phyloP scores from a whole-genome alignment of 2,329 filamentous ascomycete genomes.

The Rutstroemia sydowiana region DNA sequence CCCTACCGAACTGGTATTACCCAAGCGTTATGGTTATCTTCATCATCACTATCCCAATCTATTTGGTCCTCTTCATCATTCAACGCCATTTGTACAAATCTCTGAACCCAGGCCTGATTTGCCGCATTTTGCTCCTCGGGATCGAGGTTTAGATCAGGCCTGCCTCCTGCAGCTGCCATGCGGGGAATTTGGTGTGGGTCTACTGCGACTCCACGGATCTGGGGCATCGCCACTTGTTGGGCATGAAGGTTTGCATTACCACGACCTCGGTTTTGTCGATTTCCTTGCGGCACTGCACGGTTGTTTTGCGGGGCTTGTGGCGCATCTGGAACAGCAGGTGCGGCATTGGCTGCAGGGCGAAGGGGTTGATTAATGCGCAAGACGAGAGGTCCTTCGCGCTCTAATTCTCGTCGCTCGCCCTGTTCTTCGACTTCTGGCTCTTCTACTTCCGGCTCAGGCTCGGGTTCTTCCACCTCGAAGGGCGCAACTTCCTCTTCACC shows the following conservation, averaged over 20 bases:
- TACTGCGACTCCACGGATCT: background rate
- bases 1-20: conserved; percentile 31
- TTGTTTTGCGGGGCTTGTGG: conserved; percentile 10
- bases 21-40: conserved; percentile 39
- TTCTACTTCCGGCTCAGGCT: conserved; percentile 12
- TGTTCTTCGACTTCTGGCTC: conserved; percentile 12
- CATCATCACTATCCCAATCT: conserved; percentile 35
- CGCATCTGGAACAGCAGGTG: conserved; percentile 19
- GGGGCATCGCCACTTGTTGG: conserved; percentile 8
- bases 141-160: conserved; percentile 7
- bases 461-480: conserved; percentile 6
- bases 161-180: background rate
- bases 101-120: conserved; percentile 28
- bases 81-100: conserved; percentile 30
- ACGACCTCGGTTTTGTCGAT: conserved; percentile 1
- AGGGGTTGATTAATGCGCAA: conserved; percentile 28
- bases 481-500: conserved; percentile 8
- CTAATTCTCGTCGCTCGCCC: conserved; percentile 15
- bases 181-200: background rate
- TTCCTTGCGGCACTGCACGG: background rate
- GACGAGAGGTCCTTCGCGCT: conserved; percentile 29
- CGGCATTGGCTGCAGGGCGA: conserved; percentile 16
- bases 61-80: conserved; percentile 30
- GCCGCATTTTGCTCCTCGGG: conserved; percentile 15
- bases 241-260: conserved; percentile 4